Evolutionary conservation across 371 early-diverging fungal genomes (phyloP), one percentile per base, ranked within the genome.

Genomic region (Mortierella sp.): DNA sequence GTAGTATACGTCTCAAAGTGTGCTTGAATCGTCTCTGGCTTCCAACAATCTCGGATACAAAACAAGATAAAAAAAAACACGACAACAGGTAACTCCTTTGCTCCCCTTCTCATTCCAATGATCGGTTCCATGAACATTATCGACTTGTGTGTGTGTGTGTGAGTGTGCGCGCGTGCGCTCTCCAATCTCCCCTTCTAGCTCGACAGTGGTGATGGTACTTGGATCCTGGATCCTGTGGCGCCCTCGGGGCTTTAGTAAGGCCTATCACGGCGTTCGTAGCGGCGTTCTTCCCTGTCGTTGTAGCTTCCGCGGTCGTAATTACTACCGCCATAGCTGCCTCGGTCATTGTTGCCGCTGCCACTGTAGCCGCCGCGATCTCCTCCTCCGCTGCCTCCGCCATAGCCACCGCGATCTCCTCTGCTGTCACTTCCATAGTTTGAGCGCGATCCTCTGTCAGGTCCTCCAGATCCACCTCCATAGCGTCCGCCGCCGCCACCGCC

Each of bases 341-440:
- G 63, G 50, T 71, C 71, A 19, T 49, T 53, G 45, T 78, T 67
- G 25, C 81, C 73, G 22, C 63, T 67, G 21, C 60, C 63, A 14
- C 65, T 44, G 24, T 58, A 80, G 47, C 84, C 61, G 22, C 76
- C 78, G 45, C 79, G 66, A 44, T 67, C 74, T 16, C 56, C 55
- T 41, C 80, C 64, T 50, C 63, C 68, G 28, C 48, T 55, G 48
- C 52, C 61, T 24, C 49, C 55, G 10, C 60, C 60, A 56, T 54
- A 61, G 34, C 60, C 59, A 47, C 72, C 65, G 29, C 69, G 52
- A 19, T 50, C 54, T 10, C 61, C 71, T 37, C 80, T 60, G 39
- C 57, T 47, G 14, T 62, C 74, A 22, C 73, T 48, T 3, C 67
- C 63, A 47, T 71, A 67, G 46, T 62, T 55, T 22, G 63, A 44